Base-by-base conservation (phyloP, 371 early-diverging fungal genomes). In the Mortierella sp. region DNA sequence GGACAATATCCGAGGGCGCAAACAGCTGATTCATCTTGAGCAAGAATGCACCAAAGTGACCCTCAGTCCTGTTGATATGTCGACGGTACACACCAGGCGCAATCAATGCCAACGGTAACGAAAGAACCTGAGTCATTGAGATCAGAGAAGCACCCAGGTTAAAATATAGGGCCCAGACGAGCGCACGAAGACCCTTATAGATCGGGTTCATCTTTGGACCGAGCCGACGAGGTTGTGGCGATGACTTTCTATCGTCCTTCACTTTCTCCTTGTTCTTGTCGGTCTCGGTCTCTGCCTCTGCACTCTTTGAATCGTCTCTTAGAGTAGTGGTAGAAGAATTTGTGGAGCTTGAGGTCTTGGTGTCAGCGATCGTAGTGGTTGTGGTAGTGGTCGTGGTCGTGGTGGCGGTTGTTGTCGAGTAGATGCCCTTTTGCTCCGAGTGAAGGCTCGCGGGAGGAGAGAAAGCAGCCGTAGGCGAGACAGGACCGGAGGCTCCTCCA, bases 11-110 rank as follows among this genome's bases (percentile, higher is more conserved):
- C 7, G 85, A 64, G 2, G 92, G 92, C n/a, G 88, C 85, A 75
- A 91, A 90, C 23, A 85, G 79, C 59, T 87, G 90, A 34, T 87
- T 85, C 24, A 87, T 68, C 27, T 85, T 81, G 9, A 91, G 81
- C 26, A 91, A 47, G 31, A 84, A 78, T 9, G 86, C 83, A 14
- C 87, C 88, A 84, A 90, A 92, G 42, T 87, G 81, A 14, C 82
- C 75, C 81, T 88, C 83, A 1, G 89, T 85, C 49, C 81, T 79
- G 31, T 65, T 58, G 76, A 89, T 87, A 50, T 82, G 87, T 17
- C 65, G 63, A 4, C 78, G 81, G 50, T 87, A 90, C 6, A 67
- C 44, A 4, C 68, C 58, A 3, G 78, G 78, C 0, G 70, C 70
- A 37, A 76, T 44, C n/a, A 69, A 23, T 0, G 53, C 23, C 47